These are phyloP conservation scores for Alternaria rosae DNA, from an alignment of 2,329 filamentous ascomycete species.

Conservation along the genomic window DNA sequence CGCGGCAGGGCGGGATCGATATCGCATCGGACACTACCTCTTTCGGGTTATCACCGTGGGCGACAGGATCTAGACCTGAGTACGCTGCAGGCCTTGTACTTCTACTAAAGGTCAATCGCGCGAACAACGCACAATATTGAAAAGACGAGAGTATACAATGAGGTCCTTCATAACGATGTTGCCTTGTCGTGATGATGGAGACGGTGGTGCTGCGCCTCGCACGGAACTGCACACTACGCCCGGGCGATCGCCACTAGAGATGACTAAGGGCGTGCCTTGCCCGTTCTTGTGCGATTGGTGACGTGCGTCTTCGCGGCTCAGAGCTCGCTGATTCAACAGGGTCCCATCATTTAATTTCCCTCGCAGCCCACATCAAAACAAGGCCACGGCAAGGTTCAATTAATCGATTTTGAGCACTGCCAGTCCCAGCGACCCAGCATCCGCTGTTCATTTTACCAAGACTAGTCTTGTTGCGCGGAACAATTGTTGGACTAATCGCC, in stretches of 20 bases:
- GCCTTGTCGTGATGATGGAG: neutral
- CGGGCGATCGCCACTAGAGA: neutral
- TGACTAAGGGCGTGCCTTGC: conserved; percentile 5
- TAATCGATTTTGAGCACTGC: conserved; percentile 4
- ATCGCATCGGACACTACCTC: neutral
- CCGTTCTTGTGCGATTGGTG: conserved; percentile 10
- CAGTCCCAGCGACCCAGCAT: neutral
- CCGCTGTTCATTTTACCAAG: conserved; percentile 9
- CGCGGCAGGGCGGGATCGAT: neutral
- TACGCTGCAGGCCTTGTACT: neutral
- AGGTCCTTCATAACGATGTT: neutral
- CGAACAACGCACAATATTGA: neutral
- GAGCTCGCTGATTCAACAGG: conserved; percentile 16
- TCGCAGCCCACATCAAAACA: conserved; percentile 22
- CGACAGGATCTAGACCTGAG: neutral
- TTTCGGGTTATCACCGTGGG: neutral
- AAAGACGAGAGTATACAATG: neutral
- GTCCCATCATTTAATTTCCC: conserved; percentile 23
- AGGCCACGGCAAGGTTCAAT: conserved; percentile 11
- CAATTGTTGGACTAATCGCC: neutral
- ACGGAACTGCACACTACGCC: neutral
- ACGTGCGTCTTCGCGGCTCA: conserved; percentile 16
- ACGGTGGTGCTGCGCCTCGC: conserved; percentile 1
- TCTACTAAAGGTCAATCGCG: neutral
- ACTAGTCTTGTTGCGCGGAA: conserved; percentile 8